These are phyloP conservation scores for Farysia itapuensis DNA, from an alignment of 1,284 basidiomycete genomes.

Conservation along the genomic window DNA sequence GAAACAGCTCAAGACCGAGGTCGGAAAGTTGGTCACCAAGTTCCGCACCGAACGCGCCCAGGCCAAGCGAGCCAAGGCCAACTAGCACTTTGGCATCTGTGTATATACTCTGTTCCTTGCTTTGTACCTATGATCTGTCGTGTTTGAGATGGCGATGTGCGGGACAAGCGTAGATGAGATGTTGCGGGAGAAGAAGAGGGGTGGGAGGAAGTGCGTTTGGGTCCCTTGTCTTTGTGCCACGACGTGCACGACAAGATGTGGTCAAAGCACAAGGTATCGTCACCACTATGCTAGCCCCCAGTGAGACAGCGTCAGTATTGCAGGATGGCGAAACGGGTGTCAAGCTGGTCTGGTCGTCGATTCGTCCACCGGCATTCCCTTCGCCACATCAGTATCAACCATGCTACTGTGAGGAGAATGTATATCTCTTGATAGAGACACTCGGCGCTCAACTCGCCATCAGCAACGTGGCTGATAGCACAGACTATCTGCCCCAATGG, in stretches of 20 bases:
- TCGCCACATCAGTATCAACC: slow-evolving; percentile 3
- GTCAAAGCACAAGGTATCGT: no score
- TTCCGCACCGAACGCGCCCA: slow-evolving; percentile 28
- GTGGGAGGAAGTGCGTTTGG: no score
- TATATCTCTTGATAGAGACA: slow-evolving; percentile 17
- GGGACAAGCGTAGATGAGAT: no score
- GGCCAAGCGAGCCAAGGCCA: slow-evolving; percentile 17
- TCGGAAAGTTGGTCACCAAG: slow-evolving; percentile 28
- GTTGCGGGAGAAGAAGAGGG: no score
- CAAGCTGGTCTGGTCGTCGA: slow-evolving; percentile 1
- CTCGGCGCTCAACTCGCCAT: slow-evolving; percentile 2
- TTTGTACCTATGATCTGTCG: no score
- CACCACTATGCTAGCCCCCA: no score
- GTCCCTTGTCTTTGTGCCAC: no score
- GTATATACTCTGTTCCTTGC: not conserved
- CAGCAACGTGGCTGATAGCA: not conserved
- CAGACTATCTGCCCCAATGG: slow-evolving; percentile 17
- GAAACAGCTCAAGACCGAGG: slow-evolving; percentile 48
- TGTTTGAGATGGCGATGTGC: no score
- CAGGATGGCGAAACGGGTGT: no score
- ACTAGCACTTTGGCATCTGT: not conserved
- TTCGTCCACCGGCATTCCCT: slow-evolving; percentile 13
- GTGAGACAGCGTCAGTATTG: no score
- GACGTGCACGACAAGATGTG: no score
- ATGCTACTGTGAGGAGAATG: slow-evolving; percentile 51